Conservation (phyloP, 1,284 basidiomycete genomes). For the Moesziomyces globuligerus region DNA sequence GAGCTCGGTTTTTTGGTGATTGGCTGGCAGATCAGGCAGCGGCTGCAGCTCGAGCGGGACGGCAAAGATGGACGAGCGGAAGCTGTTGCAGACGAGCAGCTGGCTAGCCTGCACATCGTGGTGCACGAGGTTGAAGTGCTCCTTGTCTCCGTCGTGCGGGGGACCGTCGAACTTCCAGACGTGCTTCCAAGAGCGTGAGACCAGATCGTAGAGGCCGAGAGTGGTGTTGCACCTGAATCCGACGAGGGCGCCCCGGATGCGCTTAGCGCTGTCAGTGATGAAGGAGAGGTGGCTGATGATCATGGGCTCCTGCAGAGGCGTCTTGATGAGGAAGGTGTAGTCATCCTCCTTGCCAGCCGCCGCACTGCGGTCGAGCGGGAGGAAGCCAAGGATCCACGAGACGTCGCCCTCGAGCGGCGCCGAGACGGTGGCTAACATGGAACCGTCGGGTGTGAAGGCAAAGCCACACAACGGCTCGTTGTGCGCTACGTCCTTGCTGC, state of each 20-base stretch:
- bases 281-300: constrained; percentile 34
- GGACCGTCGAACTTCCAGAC: constrained; percentile 22
- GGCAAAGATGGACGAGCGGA: constrained; percentile 38
- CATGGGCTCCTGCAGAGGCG: constrained; percentile 24
- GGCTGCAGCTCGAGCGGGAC: constrained; percentile 22
- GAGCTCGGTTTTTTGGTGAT: neutral
- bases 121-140: constrained; percentile 34
- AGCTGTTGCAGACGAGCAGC: constrained; percentile 37
- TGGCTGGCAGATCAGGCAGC: constrained; percentile 4
- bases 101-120: constrained; percentile 9
- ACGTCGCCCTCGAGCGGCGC: constrained; percentile 12
- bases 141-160: constrained; percentile 2
- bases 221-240: constrained; percentile 39
- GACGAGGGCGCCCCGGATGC: constrained; percentile 15
- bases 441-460: constrained; percentile 31
- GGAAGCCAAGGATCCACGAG: constrained; percentile 23
- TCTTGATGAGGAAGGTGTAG: constrained; percentile 13
- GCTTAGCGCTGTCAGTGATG: constrained; percentile 3
- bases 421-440: constrained; percentile 22
- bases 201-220: constrained; percentile 32
- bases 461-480: constrained; percentile 18
- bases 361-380: constrained; percentile 3
- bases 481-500: constrained; percentile 9
- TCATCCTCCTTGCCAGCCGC: neutral
- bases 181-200: constrained; percentile 20